Base-by-base conservation (phyloP, 352 stramenopile species). In the Aphanomyces invadans region DNA sequence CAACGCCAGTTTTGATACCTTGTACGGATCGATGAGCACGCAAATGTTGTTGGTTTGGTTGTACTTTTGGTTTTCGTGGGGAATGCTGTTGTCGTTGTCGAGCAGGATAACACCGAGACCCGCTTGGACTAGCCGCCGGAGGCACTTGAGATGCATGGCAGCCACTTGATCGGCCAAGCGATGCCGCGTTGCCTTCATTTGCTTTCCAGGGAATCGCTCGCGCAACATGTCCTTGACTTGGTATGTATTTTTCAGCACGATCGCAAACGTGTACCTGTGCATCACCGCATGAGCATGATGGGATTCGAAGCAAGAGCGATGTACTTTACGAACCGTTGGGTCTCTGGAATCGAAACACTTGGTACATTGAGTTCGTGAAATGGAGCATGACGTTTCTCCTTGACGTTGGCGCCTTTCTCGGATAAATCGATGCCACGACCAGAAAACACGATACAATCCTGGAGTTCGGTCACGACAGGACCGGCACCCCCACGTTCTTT, bases 181-280 rank as follows among this genome's bases (percentile, higher is more conserved):
- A 0, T 80, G 60, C n/a, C 60, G 29, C 29, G 31, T 59, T 19
- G 60, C 26, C 32, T 67, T 67, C 7, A 79, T 67, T 17, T 79
- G 87, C 25, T 86, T 84, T 19, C 82, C 88, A 49, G 83, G 85
- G 68, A 92, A 94, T 39, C 86, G 74, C 11, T 77, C 72, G 15
- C 79, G 76, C 46, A 95, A 49, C 1, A 95, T 69, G 12, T 78
- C 65, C 49, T 89, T 90, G 21, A 95, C 77, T 72, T 95, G 83
- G 42, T 90, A 74, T 38, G 82, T 90, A 70, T 92, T 82, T 56
- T 84, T 81, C 2, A 95, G 69, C 21, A 92, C 77, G 46, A 95
- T 81, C 3, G 86, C 83, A 64, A 95, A 95, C 31, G 86, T 95
- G 70, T 95, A 95, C 76, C 92, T 95, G 45, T 53, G 45, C 17